These are phyloP conservation scores for Arthrinium phaeospermum DNA, from an alignment of 2,329 filamentous ascomycete species.

Conservation along the genomic window DNA sequence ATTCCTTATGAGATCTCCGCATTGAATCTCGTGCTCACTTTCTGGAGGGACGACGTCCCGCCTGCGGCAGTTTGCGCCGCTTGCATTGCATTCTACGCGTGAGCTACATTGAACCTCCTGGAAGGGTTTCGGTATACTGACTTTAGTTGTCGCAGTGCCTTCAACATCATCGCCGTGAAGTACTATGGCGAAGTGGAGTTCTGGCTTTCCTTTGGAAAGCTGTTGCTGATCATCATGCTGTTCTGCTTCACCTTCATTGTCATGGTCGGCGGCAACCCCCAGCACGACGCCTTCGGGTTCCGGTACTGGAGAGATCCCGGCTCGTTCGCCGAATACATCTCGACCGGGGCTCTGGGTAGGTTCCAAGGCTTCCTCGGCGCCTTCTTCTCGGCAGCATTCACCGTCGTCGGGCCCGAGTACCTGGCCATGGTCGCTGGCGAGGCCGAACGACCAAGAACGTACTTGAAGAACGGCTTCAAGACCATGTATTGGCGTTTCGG, in stretches of 20 bases:
- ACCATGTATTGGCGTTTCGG: conserved; percentile 71
- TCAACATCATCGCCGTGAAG: conserved; percentile 40
- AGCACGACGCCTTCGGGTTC: conserved; percentile 72
- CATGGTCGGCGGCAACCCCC: conserved; percentile 79
- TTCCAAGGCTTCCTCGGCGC: conserved; percentile 70
- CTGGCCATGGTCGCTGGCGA: conserved; percentile 58
- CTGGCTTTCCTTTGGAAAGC: conserved; percentile 66
- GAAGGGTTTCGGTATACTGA: conserved; percentile 18
- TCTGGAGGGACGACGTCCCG: conserved; percentile 53
- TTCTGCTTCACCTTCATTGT: conserved; percentile 80
- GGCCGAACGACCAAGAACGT: conserved; percentile 60
- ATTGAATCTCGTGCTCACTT: conserved; percentile 48
- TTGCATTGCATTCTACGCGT: conserved; percentile 45
- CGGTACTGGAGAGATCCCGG: conserved; percentile 69
- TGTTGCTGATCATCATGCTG: conserved; percentile 69
- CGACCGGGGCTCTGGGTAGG: conserved; percentile 64
- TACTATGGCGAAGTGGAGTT: conserved; percentile 69
- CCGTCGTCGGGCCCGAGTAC: conserved; percentile 67
- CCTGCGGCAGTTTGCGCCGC: conserved; percentile 52
- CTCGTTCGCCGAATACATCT: conserved; percentile 65
- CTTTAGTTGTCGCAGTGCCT: conserved; percentile 28
- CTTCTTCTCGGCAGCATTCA: conserved; percentile 61
- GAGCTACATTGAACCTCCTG: conserved; percentile 36
- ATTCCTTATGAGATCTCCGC: conserved; percentile 50
- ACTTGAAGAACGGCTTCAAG: conserved; percentile 69